Evolutionary conservation across 164 flowering plant genomes (phyloP), one percentile per base, ranked within the genome.

Genomic region (Magnolia kwangsiensis): DNA sequence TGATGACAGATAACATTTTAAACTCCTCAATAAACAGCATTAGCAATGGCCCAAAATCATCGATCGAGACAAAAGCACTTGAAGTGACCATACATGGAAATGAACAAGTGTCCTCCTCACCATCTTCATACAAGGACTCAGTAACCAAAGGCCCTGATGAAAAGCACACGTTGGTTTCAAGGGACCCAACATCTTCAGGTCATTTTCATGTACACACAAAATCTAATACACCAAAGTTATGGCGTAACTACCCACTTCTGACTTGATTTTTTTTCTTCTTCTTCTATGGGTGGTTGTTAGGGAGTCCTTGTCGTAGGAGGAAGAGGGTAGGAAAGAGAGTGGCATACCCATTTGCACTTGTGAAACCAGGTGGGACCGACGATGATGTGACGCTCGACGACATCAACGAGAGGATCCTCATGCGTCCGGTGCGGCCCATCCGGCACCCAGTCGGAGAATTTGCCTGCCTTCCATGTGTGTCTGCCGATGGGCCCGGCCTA

Each of bases 371-470:
- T 58, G 87, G 85, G 45, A 51, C 63, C 1, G 79, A 85, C 49
- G 87, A 82, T 21, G 85, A 82, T 9, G 82, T 85, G 49, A 85
- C 87, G 49, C 84, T 85, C 9, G 69, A 74, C 16, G 87, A 85
- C 71, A 85, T 85, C 58, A 85, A 85, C 63, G 74, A 72, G 67
- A 74, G 84, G 69, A 78, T 85, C n/a, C 82, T 85, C 4, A 83
- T 72, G 81, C 80, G 78, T n/a, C 87, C 87, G 1, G 83, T 72
- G 5, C 75, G 77, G 76, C 84, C 87, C 0, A 73, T 85, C 24
- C 73, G 80, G 27, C 87, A 85, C 74, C 87, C 87, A 1, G 85
- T 83, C 1, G 87, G 87, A 0, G 85, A 83, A 23, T 79, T 79
- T 11, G 87, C 84, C 0, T 65, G 75, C 72, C 76, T 45, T 0